phyloP scores from a whole-genome alignment of 805 yeast species.

The Cyberlindnera mississippiensis region DNA sequence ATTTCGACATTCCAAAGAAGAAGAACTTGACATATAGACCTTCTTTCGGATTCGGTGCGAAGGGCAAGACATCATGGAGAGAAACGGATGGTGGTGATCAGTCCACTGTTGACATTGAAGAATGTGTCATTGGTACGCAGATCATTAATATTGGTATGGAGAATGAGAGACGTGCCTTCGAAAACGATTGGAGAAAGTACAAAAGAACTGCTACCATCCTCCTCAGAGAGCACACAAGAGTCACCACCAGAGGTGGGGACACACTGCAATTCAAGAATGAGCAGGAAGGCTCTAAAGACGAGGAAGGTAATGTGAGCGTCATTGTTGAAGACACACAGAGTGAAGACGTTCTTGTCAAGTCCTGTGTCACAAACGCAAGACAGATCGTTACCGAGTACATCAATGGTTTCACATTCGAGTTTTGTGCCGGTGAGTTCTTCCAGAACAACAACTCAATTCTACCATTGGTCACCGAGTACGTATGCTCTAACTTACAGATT shows the following conservation, averaged over 20 bases:
- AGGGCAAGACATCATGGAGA: conserved; percentile 76
- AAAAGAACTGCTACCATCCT: conserved; percentile 85
- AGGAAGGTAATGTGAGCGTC: conserved; percentile 34
- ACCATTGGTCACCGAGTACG: conserved; percentile 79
- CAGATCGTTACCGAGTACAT: conserved; percentile 76
- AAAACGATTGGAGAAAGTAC: conserved; percentile 39
- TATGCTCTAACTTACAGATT: conserved; percentile 60
- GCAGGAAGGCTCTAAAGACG: conserved; percentile 44
- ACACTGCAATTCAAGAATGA: conserved; percentile 31
- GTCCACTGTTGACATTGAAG: conserved; percentile 84
- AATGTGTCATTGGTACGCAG: conserved; percentile 83
- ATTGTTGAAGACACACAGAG: conserved; percentile 24
- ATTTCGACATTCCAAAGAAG: conserved; percentile 73
- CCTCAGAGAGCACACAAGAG: conserved; percentile 70
- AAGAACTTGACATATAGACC: conserved; percentile 47
- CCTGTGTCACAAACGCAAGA: conserved; percentile 76
- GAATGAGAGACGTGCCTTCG: conserved; percentile 60
- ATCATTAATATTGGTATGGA: conserved; percentile 70
- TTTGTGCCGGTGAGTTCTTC: conserved; percentile 93
- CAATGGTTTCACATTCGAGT: conserved; percentile 74
- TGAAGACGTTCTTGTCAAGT: conserved; percentile 42
- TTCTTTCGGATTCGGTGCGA: conserved; percentile 83
- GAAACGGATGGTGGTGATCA: conserved; percentile 50
- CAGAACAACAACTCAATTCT: conserved; percentile 92
- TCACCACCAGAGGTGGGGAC: conserved; percentile 22